phyloP scores from a whole-genome alignment of 2,329 filamentous ascomycete genomes.

The Delphinella strobiligena region DNA sequence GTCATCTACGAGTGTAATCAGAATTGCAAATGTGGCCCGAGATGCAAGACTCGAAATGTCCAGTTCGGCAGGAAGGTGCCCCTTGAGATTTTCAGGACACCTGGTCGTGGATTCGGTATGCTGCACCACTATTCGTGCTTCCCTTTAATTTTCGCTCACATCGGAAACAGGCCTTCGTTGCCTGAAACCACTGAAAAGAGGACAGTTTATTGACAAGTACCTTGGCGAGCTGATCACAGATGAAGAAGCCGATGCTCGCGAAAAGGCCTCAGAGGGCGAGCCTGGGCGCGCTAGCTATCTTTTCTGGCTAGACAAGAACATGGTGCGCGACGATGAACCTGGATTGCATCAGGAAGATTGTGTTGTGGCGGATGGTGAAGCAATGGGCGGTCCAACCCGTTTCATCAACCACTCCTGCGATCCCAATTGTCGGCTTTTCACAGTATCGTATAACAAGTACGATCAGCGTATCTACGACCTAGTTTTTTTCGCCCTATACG shows the following conservation, averaged over 20 bases:
- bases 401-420: slow-evolving; percentile 79
- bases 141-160: neutral
- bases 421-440: slow-evolving; percentile 69
- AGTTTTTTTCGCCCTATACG: slow-evolving; percentile 59
- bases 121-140: too few relatives aligned
- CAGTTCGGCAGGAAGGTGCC: slow-evolving; percentile 59
- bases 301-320: slow-evolving; percentile 71
- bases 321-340: slow-evolving; percentile 31
- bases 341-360: slow-evolving; percentile 30
- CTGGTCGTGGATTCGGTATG: slow-evolving; percentile 60
- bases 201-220: slow-evolving; percentile 72
- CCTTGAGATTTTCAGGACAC: slow-evolving; percentile 66
- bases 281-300: slow-evolving; percentile 66
- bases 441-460: slow-evolving; percentile 63
- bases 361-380: slow-evolving; percentile 52
- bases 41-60: slow-evolving; percentile 65
- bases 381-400: slow-evolving; percentile 63
- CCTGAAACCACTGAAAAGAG: slow-evolving; percentile 50
- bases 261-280: slow-evolving; percentile 36
- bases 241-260: slow-evolving; percentile 51
- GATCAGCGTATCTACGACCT: slow-evolving; percentile 65
- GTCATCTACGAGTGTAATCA: slow-evolving; percentile 72
- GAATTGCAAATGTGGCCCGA: slow-evolving; percentile 50
- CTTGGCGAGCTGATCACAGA: slow-evolving; percentile 48
- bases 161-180: slow-evolving; percentile 41